A percentile compares a stretch with the other conserved stretches of the same genome.
Evolutionary conservation across 176 grass and related monocot species (phyloP).

Genomic region (Oryza coarctata): DNA sequence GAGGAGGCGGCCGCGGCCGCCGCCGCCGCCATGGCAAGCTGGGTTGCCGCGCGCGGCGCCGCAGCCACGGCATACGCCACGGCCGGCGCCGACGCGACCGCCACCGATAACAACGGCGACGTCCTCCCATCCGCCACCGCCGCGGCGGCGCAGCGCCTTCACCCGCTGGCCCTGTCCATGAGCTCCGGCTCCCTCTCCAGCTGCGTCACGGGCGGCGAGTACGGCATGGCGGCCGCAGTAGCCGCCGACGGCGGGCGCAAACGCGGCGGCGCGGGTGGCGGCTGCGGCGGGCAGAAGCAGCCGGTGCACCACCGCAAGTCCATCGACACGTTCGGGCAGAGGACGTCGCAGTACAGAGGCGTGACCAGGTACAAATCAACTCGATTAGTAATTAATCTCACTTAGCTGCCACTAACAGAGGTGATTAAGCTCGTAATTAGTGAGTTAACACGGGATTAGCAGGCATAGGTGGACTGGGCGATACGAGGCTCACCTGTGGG

Average conservation of each 20-base stretch:
- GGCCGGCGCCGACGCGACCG: not conserved
- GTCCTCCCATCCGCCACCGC: not conserved
- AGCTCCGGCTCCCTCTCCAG: constrained; percentile 84
- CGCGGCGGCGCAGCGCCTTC: not conserved
- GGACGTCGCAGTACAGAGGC: constrained; percentile 97
- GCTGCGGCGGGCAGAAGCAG: constrained; percentile 58
- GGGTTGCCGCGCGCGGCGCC: constrained; percentile 33
- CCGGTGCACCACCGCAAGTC: constrained; percentile 97
- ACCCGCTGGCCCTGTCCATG: constrained; percentile 80
- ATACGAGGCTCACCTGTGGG: constrained; percentile 98
- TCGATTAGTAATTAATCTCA: not conserved
- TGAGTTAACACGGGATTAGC: constrained; percentile 18
- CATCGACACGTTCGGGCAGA: constrained; percentile 97
- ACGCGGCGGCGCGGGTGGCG: constrained; percentile 52
- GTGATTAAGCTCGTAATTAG: constrained; percentile 21
- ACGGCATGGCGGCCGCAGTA: not conserved
- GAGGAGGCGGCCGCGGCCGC: constrained; percentile 29
- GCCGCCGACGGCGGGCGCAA: constrained; percentile 57
- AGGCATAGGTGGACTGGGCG: constrained; percentile 99
- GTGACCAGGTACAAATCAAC: constrained; percentile 74
- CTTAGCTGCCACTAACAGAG: too few relatives aligned
- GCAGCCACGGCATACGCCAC: not conserved
- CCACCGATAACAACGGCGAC: not conserved
- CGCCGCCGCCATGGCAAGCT: constrained; percentile 45
- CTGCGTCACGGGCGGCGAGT: constrained; percentile 52